phyloP scores from a whole-genome alignment of 2,329 filamentous ascomycete species.

The Sporothrix curviconia region DNA sequence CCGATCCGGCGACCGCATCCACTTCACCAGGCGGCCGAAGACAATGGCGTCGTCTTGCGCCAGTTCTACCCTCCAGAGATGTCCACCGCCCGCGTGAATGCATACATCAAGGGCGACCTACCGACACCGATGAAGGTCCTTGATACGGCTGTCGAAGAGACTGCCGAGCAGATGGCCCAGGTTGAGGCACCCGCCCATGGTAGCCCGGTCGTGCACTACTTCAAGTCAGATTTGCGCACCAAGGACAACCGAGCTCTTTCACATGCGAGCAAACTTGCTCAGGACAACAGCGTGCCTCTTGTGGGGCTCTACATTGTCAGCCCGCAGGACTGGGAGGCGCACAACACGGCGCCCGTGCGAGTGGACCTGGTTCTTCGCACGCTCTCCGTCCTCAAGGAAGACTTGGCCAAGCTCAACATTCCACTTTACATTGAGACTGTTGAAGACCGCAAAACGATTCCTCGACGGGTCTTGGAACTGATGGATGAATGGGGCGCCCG shows the following conservation, averaged over 20 bases:
- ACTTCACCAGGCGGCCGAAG: slow-evolving; percentile 39
- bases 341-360: slow-evolving; percentile 63
- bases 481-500: slow-evolving; percentile 65
- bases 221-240: slow-evolving; percentile 72
- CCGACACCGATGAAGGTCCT: slow-evolving; percentile 68
- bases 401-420: slow-evolving; percentile 65
- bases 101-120: slow-evolving; percentile 65
- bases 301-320: slow-evolving; percentile 74
- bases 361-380: slow-evolving; percentile 78
- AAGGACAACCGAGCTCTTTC: slow-evolving; percentile 67
- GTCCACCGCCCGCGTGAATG: slow-evolving; percentile 67
- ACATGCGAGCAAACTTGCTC: slow-evolving; percentile 52
- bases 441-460: slow-evolving; percentile 56
- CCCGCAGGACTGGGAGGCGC: slow-evolving; percentile 78
- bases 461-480: slow-evolving; percentile 55
- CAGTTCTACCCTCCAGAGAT: slow-evolving; percentile 83
- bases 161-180: slow-evolving; percentile 44
- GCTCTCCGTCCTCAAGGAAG: slow-evolving; percentile 55
- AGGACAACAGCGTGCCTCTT: slow-evolving; percentile 48
- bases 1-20: slow-evolving; percentile 40
- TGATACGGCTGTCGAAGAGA: slow-evolving; percentile 53
- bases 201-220: slow-evolving; percentile 75
- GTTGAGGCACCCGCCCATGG: slow-evolving; percentile 44
- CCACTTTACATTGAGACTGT: slow-evolving; percentile 68
- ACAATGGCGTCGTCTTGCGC: slow-evolving; percentile 59